phyloP scores from a whole-genome alignment of 129 eudicot species.

The Escallonia rubra region DNA sequence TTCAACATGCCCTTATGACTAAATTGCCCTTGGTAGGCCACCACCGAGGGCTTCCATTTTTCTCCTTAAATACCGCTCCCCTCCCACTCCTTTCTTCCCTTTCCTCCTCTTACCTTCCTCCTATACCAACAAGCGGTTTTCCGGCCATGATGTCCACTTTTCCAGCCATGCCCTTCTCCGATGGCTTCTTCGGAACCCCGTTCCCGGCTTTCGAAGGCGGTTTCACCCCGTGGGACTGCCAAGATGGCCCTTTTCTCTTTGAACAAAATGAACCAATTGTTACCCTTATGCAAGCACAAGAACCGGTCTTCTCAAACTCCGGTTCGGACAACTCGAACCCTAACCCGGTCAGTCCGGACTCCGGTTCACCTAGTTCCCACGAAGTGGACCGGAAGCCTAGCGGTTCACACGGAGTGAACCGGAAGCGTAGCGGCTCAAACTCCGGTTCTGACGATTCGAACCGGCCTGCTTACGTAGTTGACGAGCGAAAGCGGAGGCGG shows the following conservation, averaged over 20 bases:
- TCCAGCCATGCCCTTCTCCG: constrained; percentile 28
- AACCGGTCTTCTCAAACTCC: constrained; percentile 48
- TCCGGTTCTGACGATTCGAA: constrained; percentile 17
- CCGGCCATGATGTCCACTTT: constrained; percentile 68
- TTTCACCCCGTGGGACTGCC: constrained; percentile 56
- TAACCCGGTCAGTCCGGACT: background rate
- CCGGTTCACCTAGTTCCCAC: constrained; percentile 9
- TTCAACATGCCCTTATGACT: constrained; percentile 11
- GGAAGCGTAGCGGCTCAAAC: background rate
- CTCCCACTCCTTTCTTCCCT: constrained; percentile 69
- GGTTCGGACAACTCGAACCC: constrained; percentile 40
- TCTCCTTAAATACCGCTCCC: constrained; percentile 60
- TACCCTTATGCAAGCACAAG: constrained; percentile 14
- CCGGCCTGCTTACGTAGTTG: constrained; percentile 6
- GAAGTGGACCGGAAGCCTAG: constrained; percentile 19
- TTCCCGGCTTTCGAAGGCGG: constrained; percentile 31
- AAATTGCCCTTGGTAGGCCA: constrained; percentile 28
- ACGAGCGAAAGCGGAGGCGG: constrained; percentile 73
- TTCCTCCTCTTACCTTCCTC: constrained; percentile 54
- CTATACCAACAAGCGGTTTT: constrained; percentile 23
- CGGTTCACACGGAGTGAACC: constrained; percentile 37
- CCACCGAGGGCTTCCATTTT: constrained; percentile 10
- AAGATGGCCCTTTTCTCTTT: constrained; percentile 26
- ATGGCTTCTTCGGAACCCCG: constrained; percentile 26
- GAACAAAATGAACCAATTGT: constrained; percentile 22